Conservation (phyloP, 371 early-diverging fungal species). For the Apophysomyces variabilis region DNA sequence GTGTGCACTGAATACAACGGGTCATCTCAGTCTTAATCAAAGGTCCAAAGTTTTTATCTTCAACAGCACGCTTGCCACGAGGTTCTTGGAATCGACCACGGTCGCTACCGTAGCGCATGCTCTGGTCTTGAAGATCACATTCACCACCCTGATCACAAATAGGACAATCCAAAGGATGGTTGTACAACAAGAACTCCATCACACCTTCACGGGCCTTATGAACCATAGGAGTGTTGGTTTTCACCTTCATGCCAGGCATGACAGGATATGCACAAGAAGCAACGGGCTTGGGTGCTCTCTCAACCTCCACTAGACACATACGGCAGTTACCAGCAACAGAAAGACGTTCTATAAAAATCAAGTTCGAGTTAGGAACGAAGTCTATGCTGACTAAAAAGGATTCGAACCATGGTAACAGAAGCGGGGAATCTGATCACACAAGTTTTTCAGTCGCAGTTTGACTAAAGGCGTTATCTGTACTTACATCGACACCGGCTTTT, state of each 20-base stretch:
- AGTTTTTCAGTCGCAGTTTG: not conserved
- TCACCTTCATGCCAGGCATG: conserved; percentile 96
- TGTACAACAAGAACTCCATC: conserved; percentile 96
- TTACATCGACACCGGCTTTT: conserved; percentile 78
- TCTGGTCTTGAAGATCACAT: conserved; percentile 98
- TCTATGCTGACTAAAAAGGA: not conserved
- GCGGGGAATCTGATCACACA: conserved; percentile 74
- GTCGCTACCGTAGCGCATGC: conserved; percentile 94
- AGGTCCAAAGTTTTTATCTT: conserved; percentile 97
- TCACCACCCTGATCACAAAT: conserved; percentile 99
- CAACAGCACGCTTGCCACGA: conserved; percentile 93
- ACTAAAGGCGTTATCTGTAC: conserved; percentile 8
- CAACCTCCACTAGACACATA: conserved; percentile 98
- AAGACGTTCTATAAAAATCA: conserved; percentile 68
- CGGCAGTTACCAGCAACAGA: conserved; percentile 98
- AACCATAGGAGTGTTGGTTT: conserved; percentile 92
- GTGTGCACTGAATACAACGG: conserved; percentile 98
- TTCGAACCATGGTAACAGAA: conserved; percentile 94
- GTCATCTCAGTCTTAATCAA: conserved; percentile 97
- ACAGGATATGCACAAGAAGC: conserved; percentile 98
- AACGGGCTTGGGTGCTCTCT: conserved; percentile 93
- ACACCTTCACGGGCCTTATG: conserved; percentile 98
- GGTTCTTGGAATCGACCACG: conserved; percentile 88
- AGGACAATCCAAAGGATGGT: conserved; percentile 98
- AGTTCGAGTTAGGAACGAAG: not conserved